Evolutionary conservation across 2,329 filamentous ascomycete genomes (phyloP), one percentile per base, ranked within the genome.

Genomic region (Stachybotrys echinatus): DNA sequence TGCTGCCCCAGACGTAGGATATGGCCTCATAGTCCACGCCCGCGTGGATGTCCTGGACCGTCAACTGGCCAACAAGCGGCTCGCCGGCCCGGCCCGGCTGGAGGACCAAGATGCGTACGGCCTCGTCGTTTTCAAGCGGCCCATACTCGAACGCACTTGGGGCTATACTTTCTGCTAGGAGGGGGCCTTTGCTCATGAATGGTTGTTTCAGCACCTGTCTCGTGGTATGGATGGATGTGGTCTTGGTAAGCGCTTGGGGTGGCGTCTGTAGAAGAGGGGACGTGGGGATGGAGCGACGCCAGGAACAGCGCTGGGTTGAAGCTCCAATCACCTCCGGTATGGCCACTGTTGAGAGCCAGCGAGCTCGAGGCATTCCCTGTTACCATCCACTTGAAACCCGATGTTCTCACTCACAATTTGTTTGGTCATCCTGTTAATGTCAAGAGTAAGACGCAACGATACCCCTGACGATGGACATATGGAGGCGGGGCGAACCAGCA

Each of bases 1-100:
- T 56, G 10, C 54, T 55, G n/a, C 64, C 65, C 66, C 66, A 69
- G 21, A 65, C 67, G 27, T 70, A 69, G 3, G 67, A 69, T 47
- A 69, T 61, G 22, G 66, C 57, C 23, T 68, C 65, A 50, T 69
- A 70, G 12, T 48, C 42, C 1, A 59, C 59, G 3, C 21, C 34
- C 5, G 48, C 45, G 45, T 61, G 56, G 14, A 68, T 54, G 20
- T 52, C 50, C 48, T 64, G 60, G 8, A 56, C 42, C 3, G 49
- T 48, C 21, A 68, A 59, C 23, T 49, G 47, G 18, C 65, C 65
- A 17, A 58, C 52, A 18, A 68, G 52, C 20, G 63, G 63, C 7
- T 61, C 59, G 14, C 58, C 49, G 8, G 57, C 59, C 4, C 50
- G 51, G 6, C 64, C 64, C 2, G 65, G 62, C 31, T 58, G 50